These are phyloP conservation scores for Phytophthora sp. DNA, from an alignment of 352 stramenopile genomes.

Conservation along the genomic window DNA sequence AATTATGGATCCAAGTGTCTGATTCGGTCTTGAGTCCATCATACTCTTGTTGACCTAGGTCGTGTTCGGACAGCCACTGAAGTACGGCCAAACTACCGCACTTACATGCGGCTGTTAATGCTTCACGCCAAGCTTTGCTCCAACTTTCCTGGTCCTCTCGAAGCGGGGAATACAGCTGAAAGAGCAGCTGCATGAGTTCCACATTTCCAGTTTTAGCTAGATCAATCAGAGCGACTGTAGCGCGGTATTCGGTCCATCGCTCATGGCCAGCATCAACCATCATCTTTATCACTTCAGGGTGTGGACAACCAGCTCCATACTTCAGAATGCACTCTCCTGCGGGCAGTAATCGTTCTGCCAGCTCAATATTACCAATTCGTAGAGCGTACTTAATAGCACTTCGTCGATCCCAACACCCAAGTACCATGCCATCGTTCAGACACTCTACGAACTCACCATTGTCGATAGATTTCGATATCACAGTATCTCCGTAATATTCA, in stretches of 20 bases:
- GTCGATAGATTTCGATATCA: neutral
- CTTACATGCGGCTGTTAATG: too few species aligned
- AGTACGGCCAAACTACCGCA: too few species aligned
- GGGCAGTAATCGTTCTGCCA: neutral
- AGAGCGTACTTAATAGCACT: neutral
- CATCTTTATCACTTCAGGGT: neutral
- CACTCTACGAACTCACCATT: neutral
- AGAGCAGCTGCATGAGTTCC: too few species aligned
- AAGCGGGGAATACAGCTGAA: too few species aligned
- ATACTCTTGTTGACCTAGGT: too few species aligned
- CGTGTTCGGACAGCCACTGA: too few species aligned
- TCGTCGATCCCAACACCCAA: neutral
- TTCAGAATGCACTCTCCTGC: neutral
- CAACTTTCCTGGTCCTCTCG: too few species aligned
- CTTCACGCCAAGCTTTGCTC: too few species aligned
- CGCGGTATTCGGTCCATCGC: neutral
- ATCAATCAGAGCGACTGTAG: neutral
- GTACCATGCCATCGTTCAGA: neutral
- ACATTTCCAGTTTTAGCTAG: too few species aligned
- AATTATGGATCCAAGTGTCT: too few species aligned
- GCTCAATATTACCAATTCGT: neutral
- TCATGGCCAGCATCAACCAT: constrained; percentile 6
- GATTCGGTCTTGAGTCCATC: too few species aligned
- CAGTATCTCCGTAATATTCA: neutral
- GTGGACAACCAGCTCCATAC: neutral